A percentile compares a stretch with the other conserved stretches of the same genome.
Conservation (phyloP, 2,329 filamentous ascomycete genomes). For the Pseudopithomyces maydicus region DNA sequence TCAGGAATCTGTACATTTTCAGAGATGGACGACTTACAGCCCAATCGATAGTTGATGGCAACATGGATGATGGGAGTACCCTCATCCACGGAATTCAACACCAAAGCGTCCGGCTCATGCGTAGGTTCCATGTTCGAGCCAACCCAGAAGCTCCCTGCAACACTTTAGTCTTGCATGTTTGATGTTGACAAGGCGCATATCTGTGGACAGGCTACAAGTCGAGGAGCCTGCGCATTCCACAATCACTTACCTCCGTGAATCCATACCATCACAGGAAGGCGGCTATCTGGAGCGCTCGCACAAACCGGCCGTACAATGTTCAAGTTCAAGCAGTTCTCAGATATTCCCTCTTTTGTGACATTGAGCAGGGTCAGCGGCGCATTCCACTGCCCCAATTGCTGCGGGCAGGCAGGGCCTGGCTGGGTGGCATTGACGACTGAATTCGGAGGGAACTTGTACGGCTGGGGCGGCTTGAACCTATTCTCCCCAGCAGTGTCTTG, state of each 20-base stretch:
- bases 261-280: constrained; percentile 64
- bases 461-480: constrained; percentile 54
- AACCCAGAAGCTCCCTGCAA: constrained; percentile 28
- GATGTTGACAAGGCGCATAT: no score
- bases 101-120: constrained; percentile 51
- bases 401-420: constrained; percentile 54
- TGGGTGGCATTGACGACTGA: constrained; percentile 46
- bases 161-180: constrained; percentile 6
- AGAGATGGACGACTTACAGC: constrained; percentile 19
- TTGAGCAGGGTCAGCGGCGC: constrained; percentile 38
- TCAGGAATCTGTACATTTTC: neutral
- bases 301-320: constrained; percentile 62
- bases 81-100: constrained; percentile 53
- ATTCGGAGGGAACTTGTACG: constrained; percentile 38
- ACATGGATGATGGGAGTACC: constrained; percentile 46
- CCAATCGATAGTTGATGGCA: constrained; percentile 44
- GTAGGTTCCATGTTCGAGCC: constrained; percentile 41
- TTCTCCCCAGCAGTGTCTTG: constrained; percentile 53
- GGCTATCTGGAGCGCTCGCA: constrained; percentile 32
- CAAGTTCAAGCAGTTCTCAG: constrained; percentile 65
- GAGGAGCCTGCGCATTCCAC: no score
- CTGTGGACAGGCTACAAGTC: neutral
- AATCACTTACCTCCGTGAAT: constrained; percentile 54
- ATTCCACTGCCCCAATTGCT: constrained; percentile 39
- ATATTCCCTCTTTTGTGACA: constrained; percentile 36